A percentile compares a stretch with the other conserved stretches of the same genome.
Conservation (phyloP, 176 grass and related monocot species). For the Ananas comosus region DNA sequence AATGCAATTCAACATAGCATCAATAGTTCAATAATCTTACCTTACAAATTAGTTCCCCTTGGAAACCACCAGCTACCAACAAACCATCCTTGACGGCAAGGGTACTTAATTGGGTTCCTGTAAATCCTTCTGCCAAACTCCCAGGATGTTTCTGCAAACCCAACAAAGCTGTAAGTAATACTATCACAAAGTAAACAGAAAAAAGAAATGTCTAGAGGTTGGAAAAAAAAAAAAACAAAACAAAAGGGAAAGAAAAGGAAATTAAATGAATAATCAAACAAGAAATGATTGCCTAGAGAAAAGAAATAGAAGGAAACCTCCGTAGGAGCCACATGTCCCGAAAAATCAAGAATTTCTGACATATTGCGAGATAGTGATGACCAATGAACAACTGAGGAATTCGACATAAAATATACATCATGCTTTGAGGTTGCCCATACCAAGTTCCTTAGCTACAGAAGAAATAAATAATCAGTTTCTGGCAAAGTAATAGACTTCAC, state of each 20-base stretch:
- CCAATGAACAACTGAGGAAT: constrained; percentile 71
- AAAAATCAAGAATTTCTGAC: constrained; percentile 61
- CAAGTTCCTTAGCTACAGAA: constrained; percentile 81
- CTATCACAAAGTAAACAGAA: too few relatives aligned
- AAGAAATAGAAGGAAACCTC: constrained; percentile 46
- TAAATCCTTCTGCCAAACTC: constrained; percentile 68
- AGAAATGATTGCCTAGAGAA: background rate
- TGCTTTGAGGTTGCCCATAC: constrained; percentile 31
- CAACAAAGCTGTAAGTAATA: constrained; percentile 1
- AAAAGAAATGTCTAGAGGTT: too few relatives aligned
- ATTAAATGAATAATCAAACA: background rate
- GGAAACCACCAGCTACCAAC: constrained; percentile 70
- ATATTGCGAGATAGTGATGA: constrained; percentile 52
- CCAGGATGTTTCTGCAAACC: constrained; percentile 65
- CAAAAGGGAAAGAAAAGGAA: constrained; percentile 9
- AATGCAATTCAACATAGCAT: too few relatives aligned
- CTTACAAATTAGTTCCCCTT: constrained; percentile 30
- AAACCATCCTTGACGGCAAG: constrained; percentile 75
- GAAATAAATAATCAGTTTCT: constrained; percentile 6
- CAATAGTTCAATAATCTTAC: constrained; percentile 22
- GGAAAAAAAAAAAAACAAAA: background rate
- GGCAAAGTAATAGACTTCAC: background rate
- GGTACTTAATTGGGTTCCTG: constrained; percentile 76
- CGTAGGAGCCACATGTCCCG: constrained; percentile 59
- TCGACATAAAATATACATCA: constrained; percentile 83